A percentile compares a stretch with the other conserved stretches of the same genome.
These are phyloP conservation scores for Lagenidium sp. DNA, from an alignment of 352 stramenopile species.

Conservation along the genomic window DNA sequence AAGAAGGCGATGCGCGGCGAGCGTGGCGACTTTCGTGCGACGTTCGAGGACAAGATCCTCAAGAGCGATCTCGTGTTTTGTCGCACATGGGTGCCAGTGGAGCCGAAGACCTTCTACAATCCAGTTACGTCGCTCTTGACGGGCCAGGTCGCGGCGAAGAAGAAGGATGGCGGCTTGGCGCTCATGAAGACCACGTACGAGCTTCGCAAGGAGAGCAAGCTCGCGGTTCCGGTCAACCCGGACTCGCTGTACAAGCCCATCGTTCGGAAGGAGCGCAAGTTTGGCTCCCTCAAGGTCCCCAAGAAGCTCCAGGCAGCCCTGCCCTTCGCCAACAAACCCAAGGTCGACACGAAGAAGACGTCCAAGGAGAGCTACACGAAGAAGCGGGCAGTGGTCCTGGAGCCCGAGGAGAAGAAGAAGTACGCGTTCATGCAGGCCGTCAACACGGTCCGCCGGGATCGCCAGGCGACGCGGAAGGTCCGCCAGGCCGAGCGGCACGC, in stretches of 20 bases:
- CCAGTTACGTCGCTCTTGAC: constrained; percentile 87
- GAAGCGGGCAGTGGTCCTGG: constrained; percentile 91
- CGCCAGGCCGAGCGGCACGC: constrained; percentile 81
- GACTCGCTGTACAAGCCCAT: constrained; percentile 99
- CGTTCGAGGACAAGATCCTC: constrained; percentile 99
- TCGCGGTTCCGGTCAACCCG: constrained; percentile 94
- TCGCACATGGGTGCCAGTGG: constrained; percentile 97
- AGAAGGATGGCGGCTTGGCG: constrained; percentile 25
- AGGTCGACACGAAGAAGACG: constrained; percentile 87
- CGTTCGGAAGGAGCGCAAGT: constrained; percentile 87
- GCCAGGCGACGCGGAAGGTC: constrained; percentile 90
- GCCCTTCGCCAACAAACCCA: constrained; percentile 97
- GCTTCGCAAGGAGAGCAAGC: constrained; percentile 91
- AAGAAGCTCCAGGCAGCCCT: constrained; percentile 96
- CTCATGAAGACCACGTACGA: constrained; percentile 96
- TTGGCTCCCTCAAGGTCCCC: constrained; percentile 92
- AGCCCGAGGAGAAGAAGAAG: constrained; percentile 95
- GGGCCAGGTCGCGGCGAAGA: constrained; percentile 33
- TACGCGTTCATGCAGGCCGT: constrained; percentile 96
- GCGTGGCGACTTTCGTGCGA: constrained; percentile 96
- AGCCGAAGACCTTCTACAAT: constrained; percentile 98
- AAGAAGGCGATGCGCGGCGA: constrained; percentile 94
- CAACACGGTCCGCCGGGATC: constrained; percentile 96
- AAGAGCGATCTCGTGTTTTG: constrained; percentile 99
- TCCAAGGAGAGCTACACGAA: constrained; percentile 81